Evolutionary conservation across 202 grass and related monocot species (phyloP), one percentile per base, ranked within the genome.

Genomic region (Alloteropsis angusta): DNA sequence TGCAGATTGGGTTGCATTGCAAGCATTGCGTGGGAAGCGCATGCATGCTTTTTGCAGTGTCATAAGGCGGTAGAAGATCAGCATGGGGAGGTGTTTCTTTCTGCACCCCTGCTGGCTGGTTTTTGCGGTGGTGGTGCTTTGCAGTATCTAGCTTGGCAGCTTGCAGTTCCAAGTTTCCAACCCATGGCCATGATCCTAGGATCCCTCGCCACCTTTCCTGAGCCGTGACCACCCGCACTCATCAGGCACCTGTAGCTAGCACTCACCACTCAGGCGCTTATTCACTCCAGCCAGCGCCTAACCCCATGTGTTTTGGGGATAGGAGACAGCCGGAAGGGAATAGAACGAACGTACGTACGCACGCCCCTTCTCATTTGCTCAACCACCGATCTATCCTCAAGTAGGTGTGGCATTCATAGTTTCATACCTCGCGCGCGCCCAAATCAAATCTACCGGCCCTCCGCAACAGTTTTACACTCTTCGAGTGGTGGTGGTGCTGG

Each of bases 281-380:
- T 81, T 82, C 68, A 77, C 81, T 91, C 59, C 26, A 88, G 76
- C 41, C 59, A 70, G 82, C 80, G 61, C 68, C 81, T 81, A 74
- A 80, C 61, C 85, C 83, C 67, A 85, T 71, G 83, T 89, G 84
- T 78, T 89, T 80, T 77, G 70, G 80, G 62, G 60, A 87, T 38
- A 71, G 78, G 79, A 82, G 76, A 78, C 84, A 87, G 2, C 25
- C 6, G 13, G 42, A 81, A 82, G 42, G 45, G 70, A 83, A 90
- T 88, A 76, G 83, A 93, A 87, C 60, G 85, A 86, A 73, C 3
- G 85, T 90, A 71, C 8, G 75, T 7, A 4, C 47, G 47, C 46
- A 1, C 38, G 45, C 28, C 2, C 28, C 28, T 50, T 44, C 26
- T 50, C 22, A 18, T 58, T 28, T 58, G 26, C 47, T 50, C 13